Base-by-base conservation (phyloP, 345 rosid genomes). In the Salix arbutifolia region DNA sequence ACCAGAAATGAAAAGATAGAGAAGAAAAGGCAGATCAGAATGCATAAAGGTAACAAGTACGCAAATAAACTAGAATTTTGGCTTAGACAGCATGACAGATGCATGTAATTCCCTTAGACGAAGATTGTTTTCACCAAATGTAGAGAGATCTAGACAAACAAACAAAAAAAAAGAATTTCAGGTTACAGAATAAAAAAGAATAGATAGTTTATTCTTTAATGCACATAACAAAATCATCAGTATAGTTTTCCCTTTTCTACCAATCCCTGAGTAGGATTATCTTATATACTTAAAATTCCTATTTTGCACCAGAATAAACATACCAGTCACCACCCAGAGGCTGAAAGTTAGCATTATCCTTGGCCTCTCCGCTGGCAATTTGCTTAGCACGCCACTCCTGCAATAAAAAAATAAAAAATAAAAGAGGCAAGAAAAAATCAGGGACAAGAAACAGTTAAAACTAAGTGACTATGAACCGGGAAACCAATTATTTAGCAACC, bases 291-390 rank as follows among this genome's bases (percentile, higher is more conserved):
- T 11, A 19, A 44, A 35, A 73, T 11, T 14, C 26, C 12, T 14
- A 38, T 64, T 12, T 26, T 21, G 30, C 71, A 52, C 37, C 26
- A 66, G 62, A 31, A 60, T 6, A 44, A 31, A 58, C 93, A 50
- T 78, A 96, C 97, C 99, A 96, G 83, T 96, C 98, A 60, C 98
- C 95, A 60, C 96, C 95, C 23, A 96, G 82, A 40, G 99, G 97
- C 86, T 96, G 99, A 85, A 96, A 96, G 87, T 96, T 93, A 21
- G 99, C 99, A 74, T 96, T 96, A 75, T 89, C 94, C 85, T 83
- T 89, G 71, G 96, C 97, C 84, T 93, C 99, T 80, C 98, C 94
- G 75, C 95, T 96, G 5, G 96, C 92, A 58, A 93, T 91, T 82
- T 96, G 98, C 78, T 90, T 86, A 14, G 90, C 89, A 75, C 64